phyloP scores from a whole-genome alignment of 2,329 filamentous ascomycete genomes.

The Diaporthe australafricana region DNA sequence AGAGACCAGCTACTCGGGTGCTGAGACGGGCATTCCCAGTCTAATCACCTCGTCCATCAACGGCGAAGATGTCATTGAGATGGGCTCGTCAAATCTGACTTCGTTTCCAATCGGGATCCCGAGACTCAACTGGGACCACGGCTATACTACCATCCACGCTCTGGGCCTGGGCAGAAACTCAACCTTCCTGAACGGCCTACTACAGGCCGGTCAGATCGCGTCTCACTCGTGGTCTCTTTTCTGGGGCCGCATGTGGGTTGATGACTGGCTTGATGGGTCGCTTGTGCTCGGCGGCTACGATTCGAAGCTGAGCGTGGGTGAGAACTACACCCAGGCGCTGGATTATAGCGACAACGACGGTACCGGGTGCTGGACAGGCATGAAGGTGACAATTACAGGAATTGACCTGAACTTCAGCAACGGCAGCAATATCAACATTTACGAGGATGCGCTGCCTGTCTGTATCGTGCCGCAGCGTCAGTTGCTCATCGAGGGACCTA shows the following conservation, averaged over 20 bases:
- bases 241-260: constrained; percentile 5
- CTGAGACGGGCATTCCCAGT: constrained; percentile 10
- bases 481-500: neutral
- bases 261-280: constrained; percentile 8
- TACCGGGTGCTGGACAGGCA: neutral
- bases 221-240: neutral
- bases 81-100: constrained; percentile 31
- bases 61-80: constrained; percentile 40
- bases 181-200: neutral
- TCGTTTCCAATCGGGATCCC: constrained; percentile 45
- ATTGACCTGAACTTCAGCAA: neutral
- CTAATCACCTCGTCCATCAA: constrained; percentile 39
- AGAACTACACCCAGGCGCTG: neutral
- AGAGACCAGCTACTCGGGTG: constrained; percentile 33
- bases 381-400: neutral
- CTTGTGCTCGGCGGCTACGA: constrained; percentile 1
- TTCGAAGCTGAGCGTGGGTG: neutral
- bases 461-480: neutral
- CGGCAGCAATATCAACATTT: neutral
- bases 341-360: neutral
- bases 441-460: neutral
- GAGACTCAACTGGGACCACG: constrained; percentile 42
- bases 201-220: neutral
- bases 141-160: constrained; percentile 45
- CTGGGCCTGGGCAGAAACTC: constrained; percentile 40